Base-by-base conservation (phyloP, 352 stramenopile genomes). In the Phytophthora chlamydospora region DNA sequence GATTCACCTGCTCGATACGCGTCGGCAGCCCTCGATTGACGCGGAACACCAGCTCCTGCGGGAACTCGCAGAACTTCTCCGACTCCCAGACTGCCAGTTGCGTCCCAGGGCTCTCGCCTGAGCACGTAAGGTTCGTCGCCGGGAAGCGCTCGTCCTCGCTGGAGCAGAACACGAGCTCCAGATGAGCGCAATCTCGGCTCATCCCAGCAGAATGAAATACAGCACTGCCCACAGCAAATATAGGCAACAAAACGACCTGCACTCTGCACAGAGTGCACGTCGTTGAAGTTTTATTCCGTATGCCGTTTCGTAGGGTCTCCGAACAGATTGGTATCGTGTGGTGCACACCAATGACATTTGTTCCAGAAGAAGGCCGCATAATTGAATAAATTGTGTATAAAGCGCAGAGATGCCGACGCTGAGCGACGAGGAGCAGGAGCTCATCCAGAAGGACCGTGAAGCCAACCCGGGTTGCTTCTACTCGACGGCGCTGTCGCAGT, bases 381-480 rank as follows among this genome's bases (percentile, higher is more conserved):
- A 35, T 64, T 63, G 24, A 63, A 44, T 19, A 36, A 21, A 47
- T 29, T 47, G 24, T 17, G 27, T 9, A 40, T 12, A 31, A 51
- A 12, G 49, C 1, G 42, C 11, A 46, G 16, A 35, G 21, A 90
- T 93, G 83, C 59, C 83, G 53, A 68, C 83, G 44, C 69, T 93
- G 47, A 85, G 79, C 50, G 69, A 77, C 12, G 83, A 93, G 24
- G 83, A 93, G 65, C 83, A 84, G 62, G 74, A 77, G 58, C 58
- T 93, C 47, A 90, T 93, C 53, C 66, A 87, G 65, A 81, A 78
- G 62, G 83, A 93, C 70, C 81, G 83, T 19, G 71, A 86, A 47
- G 73, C 80, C 61, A 84, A 91, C 34, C 83, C 83, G 8, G 80
- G 76, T 36, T 95, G 85, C 60, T 91, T 90, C 60, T 91, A 95